A percentile compares a stretch with the other conserved stretches of the same genome.
Conservation (phyloP, 164 flowering plant species). For the Vitis labrusca region DNA sequence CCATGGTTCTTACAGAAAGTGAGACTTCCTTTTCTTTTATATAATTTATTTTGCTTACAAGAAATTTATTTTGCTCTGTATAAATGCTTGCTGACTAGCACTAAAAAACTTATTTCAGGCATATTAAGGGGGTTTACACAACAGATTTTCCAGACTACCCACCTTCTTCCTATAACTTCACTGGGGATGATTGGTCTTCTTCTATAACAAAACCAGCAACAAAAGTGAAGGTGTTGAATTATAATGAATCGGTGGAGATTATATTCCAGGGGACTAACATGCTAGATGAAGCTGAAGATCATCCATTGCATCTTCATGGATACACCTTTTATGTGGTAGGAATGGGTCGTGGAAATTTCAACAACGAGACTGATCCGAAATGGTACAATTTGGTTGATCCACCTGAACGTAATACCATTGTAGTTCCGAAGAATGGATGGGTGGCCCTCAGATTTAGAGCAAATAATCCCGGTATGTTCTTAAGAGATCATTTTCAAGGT, state of each 20-base stretch:
- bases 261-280: slow-evolving; percentile 10
- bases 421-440: slow-evolving; percentile 22
- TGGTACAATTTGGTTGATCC: slow-evolving; percentile 17
- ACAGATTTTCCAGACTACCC: not conserved
- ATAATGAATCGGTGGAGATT: slow-evolving; percentile 7
- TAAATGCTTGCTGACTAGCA: too few species aligned
- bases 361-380: slow-evolving; percentile 5
- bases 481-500: not conserved
- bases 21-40: too few species aligned
- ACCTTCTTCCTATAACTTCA: not conserved
- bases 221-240: slow-evolving; percentile 6
- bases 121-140: not conserved
- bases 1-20: too few species aligned
- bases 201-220: not conserved
- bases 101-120: not conserved
- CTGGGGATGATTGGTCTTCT: not conserved
- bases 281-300: too few species aligned
- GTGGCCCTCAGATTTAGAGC: slow-evolving; percentile 16
- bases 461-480: slow-evolving; percentile 19
- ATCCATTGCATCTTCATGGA: slow-evolving; percentile 26
- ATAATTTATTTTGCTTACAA: too few species aligned
- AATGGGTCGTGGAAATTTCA: slow-evolving; percentile 17
- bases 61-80: too few species aligned
- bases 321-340: slow-evolving; percentile 17
- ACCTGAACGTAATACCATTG: slow-evolving; percentile 10